Evolutionary conservation across 768 basidiomycete species (phyloP).

Genomic region (Leccinellum albellum): DNA sequence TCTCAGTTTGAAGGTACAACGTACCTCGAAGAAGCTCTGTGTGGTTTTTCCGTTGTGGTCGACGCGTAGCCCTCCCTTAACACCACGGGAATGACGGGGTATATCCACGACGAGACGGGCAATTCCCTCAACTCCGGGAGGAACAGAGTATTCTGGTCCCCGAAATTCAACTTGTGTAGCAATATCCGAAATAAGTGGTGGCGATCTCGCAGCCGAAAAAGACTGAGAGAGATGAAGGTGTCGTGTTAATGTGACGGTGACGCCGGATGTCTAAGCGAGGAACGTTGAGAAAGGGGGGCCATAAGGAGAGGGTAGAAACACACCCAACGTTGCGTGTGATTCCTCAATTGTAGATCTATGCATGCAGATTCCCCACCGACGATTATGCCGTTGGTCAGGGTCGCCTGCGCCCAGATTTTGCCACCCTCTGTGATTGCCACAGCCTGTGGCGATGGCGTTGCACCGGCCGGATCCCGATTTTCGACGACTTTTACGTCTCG

Average conservation of each 20-base stretch:
- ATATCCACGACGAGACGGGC: conserved; percentile 79
- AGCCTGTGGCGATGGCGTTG: conserved; percentile 45
- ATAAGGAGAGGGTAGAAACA: conserved; percentile 5
- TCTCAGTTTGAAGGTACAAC: conserved; percentile 57
- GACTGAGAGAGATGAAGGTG: conserved; percentile 52
- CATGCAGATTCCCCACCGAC: conserved; percentile 69
- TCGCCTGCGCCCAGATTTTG: conserved; percentile 74
- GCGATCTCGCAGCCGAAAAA: conserved; percentile 20
- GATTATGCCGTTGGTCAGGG: conserved; percentile 56
- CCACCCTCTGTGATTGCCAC: conserved; percentile 73
- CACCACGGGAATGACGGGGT: conserved; percentile 61
- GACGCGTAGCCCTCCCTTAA: conserved; percentile 58
- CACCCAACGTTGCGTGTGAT: conserved; percentile 79
- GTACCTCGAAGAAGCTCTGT: conserved; percentile 65
- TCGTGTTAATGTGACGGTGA: conserved; percentile 59
- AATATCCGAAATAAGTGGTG: conserved; percentile 57
- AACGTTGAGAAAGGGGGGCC: conserved; percentile 2
- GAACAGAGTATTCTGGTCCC: conserved; percentile 70
- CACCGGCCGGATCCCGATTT: conserved; percentile 34
- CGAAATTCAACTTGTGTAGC: conserved; percentile 66
- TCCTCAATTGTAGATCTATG: conserved; percentile 76
- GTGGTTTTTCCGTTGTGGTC: conserved; percentile 44
- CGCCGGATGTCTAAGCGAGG: conserved; percentile 55
- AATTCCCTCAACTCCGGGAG: conserved; percentile 71
- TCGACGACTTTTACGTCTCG: conserved; percentile 65